phyloP scores from a whole-genome alignment of 768 basidiomycete species.

The Mrakia frigida region DNA sequence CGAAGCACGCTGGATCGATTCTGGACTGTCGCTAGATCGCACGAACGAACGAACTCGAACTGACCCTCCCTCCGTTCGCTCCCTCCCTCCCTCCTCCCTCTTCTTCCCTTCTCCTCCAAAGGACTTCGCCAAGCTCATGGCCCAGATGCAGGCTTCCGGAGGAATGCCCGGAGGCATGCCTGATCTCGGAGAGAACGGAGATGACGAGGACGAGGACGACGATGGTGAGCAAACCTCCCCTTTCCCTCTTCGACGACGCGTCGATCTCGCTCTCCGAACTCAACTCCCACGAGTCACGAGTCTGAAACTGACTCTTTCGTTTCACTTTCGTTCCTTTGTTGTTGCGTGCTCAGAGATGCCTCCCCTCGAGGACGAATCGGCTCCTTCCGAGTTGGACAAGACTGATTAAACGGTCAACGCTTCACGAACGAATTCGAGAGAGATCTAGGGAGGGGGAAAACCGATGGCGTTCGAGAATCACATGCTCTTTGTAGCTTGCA shows the following conservation, averaged over 20 bases:
- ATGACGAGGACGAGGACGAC: slow-evolving; percentile 36
- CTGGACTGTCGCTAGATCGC: no score
- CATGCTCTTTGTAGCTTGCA: no score
- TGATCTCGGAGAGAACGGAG: slow-evolving; percentile 38
- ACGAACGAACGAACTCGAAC: no score
- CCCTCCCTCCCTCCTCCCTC: background rate
- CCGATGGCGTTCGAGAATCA: no score
- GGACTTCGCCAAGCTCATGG: slow-evolving; percentile 42
- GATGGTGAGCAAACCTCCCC: slow-evolving; percentile 33
- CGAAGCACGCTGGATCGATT: no score
- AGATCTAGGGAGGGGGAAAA: background rate
- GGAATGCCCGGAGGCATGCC: slow-evolving; percentile 35
- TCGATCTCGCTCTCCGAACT: background rate
- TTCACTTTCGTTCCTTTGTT: background rate
- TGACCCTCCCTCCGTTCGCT: background rate
- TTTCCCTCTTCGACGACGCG: background rate
- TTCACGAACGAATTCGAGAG: no score
- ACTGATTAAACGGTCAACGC: background rate
- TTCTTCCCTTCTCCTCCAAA: background rate
- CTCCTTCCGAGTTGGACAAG: slow-evolving; percentile 19
- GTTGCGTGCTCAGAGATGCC: slow-evolving; percentile 7
- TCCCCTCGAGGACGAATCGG: slow-evolving; percentile 15
- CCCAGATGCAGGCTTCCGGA: slow-evolving; percentile 35
- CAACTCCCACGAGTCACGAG: no score
- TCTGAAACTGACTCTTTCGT: background rate